Evolutionary conservation across 2,329 filamentous ascomycete species (phyloP).

Genomic region (Claviceps arundinis): DNA sequence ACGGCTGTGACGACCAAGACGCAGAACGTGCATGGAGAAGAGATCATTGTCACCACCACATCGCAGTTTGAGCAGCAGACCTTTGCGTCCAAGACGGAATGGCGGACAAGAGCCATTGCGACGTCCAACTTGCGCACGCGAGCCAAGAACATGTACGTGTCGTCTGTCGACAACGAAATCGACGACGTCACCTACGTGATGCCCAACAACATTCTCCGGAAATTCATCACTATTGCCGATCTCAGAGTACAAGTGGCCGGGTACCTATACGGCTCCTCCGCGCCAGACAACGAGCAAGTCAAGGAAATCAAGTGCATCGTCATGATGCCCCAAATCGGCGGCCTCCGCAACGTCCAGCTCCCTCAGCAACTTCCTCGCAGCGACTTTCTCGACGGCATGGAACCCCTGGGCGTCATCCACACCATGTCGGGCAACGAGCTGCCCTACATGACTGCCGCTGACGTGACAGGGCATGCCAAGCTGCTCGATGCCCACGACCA

Average conservation of each 20-base stretch:
- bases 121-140: conserved; percentile 89
- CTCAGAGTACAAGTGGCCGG: conserved; percentile 92
- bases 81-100: conserved; percentile 97
- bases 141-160: conserved; percentile 97
- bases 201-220: conserved; percentile 97
- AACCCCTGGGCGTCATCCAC: conserved; percentile 90
- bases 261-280: conserved; percentile 86
- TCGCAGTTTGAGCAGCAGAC: conserved; percentile 96
- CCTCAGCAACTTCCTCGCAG: conserved; percentile 84
- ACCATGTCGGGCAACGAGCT: conserved; percentile 90
- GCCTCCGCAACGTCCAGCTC: conserved; percentile 79
- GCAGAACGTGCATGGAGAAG: conserved; percentile 90
- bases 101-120: conserved; percentile 91
- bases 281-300: conserved; percentile 87
- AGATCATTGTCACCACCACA: conserved; percentile 96
- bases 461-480: conserved; percentile 87
- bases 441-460: conserved; percentile 88
- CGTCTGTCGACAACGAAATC: conserved; percentile 81
- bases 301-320: conserved; percentile 96
- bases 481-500: conserved; percentile 65
- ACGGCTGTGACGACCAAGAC: conserved; percentile 98
- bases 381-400: conserved; percentile 73
- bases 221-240: conserved; percentile 95
- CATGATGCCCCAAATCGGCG: conserved; percentile 94
- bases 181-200: conserved; percentile 95